phyloP scores from a whole-genome alignment of 164 flowering plant species.

The Chimonanthus salicifolius region DNA sequence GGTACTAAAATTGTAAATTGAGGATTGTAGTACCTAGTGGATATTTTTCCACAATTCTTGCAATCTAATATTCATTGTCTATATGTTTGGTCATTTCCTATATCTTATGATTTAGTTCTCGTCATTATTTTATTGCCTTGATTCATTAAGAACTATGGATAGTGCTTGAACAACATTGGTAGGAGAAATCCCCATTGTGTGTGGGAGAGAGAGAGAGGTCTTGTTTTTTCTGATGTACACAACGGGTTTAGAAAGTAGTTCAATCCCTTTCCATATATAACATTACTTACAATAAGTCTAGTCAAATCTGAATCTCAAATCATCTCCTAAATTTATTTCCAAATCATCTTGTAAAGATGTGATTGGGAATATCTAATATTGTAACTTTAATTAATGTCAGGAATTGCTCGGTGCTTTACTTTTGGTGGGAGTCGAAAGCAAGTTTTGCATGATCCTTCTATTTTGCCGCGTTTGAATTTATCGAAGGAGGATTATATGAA shows the following conservation, averaged over 20 bases:
- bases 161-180: too few relatives aligned
- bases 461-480: slow-evolving; percentile 52
- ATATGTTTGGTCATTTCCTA: neutral
- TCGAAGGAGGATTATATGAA: slow-evolving; percentile 78
- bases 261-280: too few relatives aligned
- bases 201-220: too few relatives aligned
- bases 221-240: too few relatives aligned
- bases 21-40: neutral
- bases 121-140: neutral
- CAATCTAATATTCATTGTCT: too few relatives aligned
- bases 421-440: slow-evolving; percentile 86
- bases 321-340: neutral
- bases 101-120: neutral
- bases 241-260: too few relatives aligned
- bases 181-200: too few relatives aligned
- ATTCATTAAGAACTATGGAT: too few relatives aligned
- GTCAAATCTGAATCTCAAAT: too few relatives aligned
- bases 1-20: neutral
- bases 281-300: too few relatives aligned
- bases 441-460: slow-evolving; percentile 67
- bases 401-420: slow-evolving; percentile 94
- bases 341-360: neutral
- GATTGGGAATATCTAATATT: neutral
- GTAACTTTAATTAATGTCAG: slow-evolving; percentile 26
- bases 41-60: too few relatives aligned